Evolutionary conservation across 805 yeast species (phyloP).

Genomic region (Brettanomyces naardenensis): DNA sequence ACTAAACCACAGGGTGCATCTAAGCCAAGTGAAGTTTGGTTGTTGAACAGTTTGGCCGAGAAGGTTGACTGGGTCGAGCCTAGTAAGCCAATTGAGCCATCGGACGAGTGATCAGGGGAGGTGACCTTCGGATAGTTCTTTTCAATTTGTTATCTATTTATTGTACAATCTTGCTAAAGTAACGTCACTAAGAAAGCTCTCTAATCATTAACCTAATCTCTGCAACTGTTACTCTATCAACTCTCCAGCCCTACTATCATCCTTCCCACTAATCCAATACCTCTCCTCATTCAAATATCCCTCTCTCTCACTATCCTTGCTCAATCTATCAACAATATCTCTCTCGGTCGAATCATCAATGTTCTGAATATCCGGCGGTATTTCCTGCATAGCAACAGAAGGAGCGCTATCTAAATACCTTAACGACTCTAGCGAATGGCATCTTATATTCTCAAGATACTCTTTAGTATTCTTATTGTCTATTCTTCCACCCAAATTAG

Average conservation of each 20-base stretch:
- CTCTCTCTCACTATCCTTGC: conserved; percentile 28
- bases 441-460: conserved; percentile 72
- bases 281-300: conserved; percentile 29
- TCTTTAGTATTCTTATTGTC: conserved; percentile 83
- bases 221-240: conserved; percentile 16
- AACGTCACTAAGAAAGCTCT: too few relatives aligned
- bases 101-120: background rate
- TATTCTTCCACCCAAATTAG: conserved; percentile 65
- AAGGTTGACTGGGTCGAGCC: background rate
- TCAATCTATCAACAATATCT: conserved; percentile 25
- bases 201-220: too few relatives aligned
- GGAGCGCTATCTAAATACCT: conserved; percentile 87
- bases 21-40: background rate
- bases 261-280: conserved; percentile 30
- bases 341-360: conserved; percentile 38
- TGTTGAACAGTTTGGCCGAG: background rate
- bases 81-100: background rate
- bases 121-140: too few relatives aligned
- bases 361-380: conserved; percentile 59
- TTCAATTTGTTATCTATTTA: too few relatives aligned
- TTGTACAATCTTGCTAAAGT: too few relatives aligned
- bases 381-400: conserved; percentile 83
- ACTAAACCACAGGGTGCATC: background rate
- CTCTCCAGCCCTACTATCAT: conserved; percentile 30
- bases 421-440: conserved; percentile 71